phyloP scores from a whole-genome alignment of 139 green algal species.

The Limnomonas spitsbergensis region DNA sequence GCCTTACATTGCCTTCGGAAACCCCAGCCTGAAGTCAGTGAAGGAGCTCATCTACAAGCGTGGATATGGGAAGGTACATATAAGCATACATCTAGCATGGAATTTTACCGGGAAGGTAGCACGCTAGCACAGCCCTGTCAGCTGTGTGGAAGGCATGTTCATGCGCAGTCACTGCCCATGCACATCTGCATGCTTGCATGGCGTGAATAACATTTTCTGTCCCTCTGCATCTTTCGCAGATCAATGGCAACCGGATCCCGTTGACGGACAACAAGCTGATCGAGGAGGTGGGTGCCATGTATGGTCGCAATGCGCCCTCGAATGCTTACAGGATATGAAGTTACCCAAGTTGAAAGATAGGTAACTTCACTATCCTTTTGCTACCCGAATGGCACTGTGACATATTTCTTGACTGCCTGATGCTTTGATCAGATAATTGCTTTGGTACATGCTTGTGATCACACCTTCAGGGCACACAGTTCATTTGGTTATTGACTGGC shows the following conservation, averaged over 20 bases:
- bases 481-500: too few relatives aligned
- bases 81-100: neutral
- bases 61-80: constrained; percentile 89
- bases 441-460: too few relatives aligned
- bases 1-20: constrained; percentile 96
- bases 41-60: constrained; percentile 98
- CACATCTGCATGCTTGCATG: too few relatives aligned
- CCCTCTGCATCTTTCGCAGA: constrained; percentile 46
- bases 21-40: constrained; percentile 97
- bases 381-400: neutral
- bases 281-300: constrained; percentile 79
- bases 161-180: neutral
- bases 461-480: too few relatives aligned
- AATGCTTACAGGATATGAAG: too few relatives aligned
- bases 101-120: neutral
- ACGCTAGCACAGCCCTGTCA: neutral
- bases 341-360: too few relatives aligned
- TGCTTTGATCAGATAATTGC: neutral
- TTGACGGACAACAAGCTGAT: constrained; percentile 97
- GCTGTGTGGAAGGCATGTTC: neutral
- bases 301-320: too few relatives aligned
- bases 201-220: too few relatives aligned
- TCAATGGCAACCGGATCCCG: constrained; percentile 81
- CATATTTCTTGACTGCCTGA: neutral
- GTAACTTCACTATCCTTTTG: too few relatives aligned